Evolutionary conservation across 257 asterid species (phyloP).

Genomic region (Solanum dulcamara): DNA sequence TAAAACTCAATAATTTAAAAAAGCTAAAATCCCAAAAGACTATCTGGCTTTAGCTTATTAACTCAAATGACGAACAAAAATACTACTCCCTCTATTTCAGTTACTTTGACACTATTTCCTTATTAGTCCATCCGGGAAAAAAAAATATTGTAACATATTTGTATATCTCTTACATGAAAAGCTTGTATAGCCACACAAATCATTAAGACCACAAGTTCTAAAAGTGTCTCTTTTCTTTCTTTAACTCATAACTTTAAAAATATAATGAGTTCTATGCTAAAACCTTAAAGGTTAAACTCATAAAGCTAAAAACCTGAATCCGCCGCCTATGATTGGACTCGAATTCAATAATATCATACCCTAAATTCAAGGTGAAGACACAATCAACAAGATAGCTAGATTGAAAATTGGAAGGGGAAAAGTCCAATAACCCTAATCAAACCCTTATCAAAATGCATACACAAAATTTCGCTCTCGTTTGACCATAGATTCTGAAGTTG

Average conservation of each 20-base stretch:
- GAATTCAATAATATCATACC: neutral
- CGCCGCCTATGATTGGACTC: neutral
- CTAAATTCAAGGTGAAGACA: neutral
- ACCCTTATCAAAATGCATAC: neutral
- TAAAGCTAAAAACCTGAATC: neutral
- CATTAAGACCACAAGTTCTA: neutral
- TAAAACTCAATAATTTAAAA: neutral
- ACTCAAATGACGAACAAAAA: neutral
- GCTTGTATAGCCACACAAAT: neutral
- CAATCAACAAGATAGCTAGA: neutral
- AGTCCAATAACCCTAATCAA: neutral
- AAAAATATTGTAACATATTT: neutral
- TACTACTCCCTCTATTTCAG: neutral
- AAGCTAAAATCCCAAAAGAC: neutral
- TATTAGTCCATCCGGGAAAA: neutral
- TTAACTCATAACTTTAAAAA: neutral
- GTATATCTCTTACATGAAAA: neutral
- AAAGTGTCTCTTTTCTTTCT: neutral
- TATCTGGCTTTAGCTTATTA: neutral
- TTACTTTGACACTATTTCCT: neutral
- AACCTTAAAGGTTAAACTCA: neutral
- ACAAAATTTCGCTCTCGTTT: neutral
- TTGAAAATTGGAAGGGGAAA: neutral
- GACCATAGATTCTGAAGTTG: neutral
- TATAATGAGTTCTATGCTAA: neutral